Evolutionary conservation across 1,284 basidiomycete genomes (phyloP), one percentile per base, ranked within the genome.

Genomic region (Ganoderma resinaceum): DNA sequence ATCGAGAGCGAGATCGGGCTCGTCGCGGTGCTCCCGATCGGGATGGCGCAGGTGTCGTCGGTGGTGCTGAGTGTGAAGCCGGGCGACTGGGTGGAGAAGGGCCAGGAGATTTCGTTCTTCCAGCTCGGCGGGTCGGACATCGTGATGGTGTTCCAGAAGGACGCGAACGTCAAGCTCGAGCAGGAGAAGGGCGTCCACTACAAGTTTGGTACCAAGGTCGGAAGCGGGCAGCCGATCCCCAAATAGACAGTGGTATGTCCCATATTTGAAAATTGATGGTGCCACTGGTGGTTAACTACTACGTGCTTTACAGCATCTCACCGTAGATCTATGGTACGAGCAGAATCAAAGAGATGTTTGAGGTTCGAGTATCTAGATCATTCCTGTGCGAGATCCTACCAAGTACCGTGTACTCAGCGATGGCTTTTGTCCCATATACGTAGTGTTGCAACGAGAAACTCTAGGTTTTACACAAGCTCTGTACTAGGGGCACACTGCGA

Each of bases 31-130:
- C 68, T 75, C 35, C 73, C 74, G 29, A 73, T 74, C 49, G 74
- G 74, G 18, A 75, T 75, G 74, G 73, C 73, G 46, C 73, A 74
- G 68, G 70, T 75, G 38, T 74, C 73, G 63, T 74, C 73, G 40
- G 73, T 75, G 18, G 43, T 68, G 67, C 66, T 72, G 42, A 70
- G 61, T 65, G 72, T 75, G 29, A 35, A 72, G 58, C n/a, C 14
- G 53, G 70, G 70, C 31, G 66, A 71, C 33, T 3, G 18, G 18
- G 65, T 74, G 7, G 20, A 69, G 43, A 74, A 74, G 73, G 73
- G 73, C 52, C 35, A 74, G 26, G 72, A 74, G 65, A 68, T 74
- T 62, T 67, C 68, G 40, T 66, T 46, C 65, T 74, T 74, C 72
- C 70, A 74, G 62, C 42, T 74, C 33, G 73, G 73, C 33, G 73